These are phyloP conservation scores for Sordariomycetes sp. DNA, from an alignment of 2,329 filamentous ascomycete genomes.

Conservation along the genomic window DNA sequence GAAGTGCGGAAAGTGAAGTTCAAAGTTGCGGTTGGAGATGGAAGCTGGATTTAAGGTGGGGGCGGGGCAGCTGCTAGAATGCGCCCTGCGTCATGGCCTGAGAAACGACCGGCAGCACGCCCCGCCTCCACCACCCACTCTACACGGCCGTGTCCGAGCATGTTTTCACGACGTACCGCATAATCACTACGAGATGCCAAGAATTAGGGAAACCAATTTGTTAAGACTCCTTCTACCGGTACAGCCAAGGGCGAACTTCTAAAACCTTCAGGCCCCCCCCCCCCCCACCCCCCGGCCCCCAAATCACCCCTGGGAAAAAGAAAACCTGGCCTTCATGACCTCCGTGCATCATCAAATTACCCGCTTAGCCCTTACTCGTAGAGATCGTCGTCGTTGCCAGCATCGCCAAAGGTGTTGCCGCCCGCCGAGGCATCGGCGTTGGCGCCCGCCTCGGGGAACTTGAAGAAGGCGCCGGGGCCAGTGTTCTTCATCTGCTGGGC, in stretches of 20 bases:
- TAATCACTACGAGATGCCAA: neutral
- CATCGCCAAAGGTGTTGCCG: conserved; percentile 62
- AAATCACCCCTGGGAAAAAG: neutral
- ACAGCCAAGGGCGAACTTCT: neutral
- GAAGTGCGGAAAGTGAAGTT: neutral
- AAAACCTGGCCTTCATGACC: neutral
- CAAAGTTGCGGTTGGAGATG: neutral
- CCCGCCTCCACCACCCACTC: neutral
- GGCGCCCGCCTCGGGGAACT: conserved; percentile 66
- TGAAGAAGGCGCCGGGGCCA: conserved; percentile 92
- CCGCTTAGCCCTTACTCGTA: conserved; percentile 44
- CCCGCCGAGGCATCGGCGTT: conserved; percentile 37
- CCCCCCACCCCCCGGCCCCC: too few relatives aligned
- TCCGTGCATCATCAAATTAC: conserved; percentile 1
- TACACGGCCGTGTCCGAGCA: too few relatives aligned
- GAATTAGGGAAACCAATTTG: neutral
- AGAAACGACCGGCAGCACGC: neutral
- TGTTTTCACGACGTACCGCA: neutral
- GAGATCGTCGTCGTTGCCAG: conserved; percentile 89
- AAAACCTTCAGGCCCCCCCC: neutral
- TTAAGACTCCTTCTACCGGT: neutral
- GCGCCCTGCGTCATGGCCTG: neutral
- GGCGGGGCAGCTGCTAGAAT: conserved; percentile 1
- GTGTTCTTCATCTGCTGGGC: conserved; percentile 99
- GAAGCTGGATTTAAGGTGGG: neutral